These are phyloP conservation scores for Neurospora sp. DNA, from an alignment of 495 filamentous ascomycete species.

Conservation along the genomic window DNA sequence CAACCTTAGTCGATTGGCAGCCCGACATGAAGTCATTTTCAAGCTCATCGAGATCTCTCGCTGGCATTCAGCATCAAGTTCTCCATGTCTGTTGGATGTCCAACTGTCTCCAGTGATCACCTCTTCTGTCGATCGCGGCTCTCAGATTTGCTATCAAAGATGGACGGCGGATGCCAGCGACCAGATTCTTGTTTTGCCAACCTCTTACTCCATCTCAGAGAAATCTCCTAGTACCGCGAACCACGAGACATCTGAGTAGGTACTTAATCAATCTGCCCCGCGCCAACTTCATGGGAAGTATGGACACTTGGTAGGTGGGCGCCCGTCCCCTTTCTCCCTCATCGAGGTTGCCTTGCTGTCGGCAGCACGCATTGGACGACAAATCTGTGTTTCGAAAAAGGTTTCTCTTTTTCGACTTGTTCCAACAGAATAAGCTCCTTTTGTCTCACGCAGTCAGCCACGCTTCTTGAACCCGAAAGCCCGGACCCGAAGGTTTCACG, in stretches of 20 bases:
- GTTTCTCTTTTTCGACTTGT: neutral
- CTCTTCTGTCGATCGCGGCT: neutral
- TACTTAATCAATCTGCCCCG: neutral
- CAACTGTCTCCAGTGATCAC: neutral
- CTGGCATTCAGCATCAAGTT: neutral
- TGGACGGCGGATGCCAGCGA: neutral
- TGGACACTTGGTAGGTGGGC: neutral
- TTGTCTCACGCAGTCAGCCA: neutral
- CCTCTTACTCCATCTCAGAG: neutral
- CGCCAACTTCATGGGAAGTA: neutral
- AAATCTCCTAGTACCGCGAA: neutral
- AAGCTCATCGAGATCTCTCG: neutral
- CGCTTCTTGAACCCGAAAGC: neutral
- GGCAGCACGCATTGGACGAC: neutral
- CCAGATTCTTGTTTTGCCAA: neutral
- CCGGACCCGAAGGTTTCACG: neutral
- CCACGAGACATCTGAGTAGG: neutral
- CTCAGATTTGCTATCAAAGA: neutral
- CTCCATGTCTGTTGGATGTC: neutral
- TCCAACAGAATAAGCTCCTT: neutral
- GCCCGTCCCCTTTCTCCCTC: neutral
- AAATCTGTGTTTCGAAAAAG: neutral
- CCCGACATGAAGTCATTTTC: neutral
- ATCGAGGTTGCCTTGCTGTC: neutral
- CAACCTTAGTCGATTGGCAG: neutral